Evolutionary conservation across 768 basidiomycete species (phyloP), one percentile per base, ranked within the genome.

Genomic region (Lyophyllum atratum): DNA sequence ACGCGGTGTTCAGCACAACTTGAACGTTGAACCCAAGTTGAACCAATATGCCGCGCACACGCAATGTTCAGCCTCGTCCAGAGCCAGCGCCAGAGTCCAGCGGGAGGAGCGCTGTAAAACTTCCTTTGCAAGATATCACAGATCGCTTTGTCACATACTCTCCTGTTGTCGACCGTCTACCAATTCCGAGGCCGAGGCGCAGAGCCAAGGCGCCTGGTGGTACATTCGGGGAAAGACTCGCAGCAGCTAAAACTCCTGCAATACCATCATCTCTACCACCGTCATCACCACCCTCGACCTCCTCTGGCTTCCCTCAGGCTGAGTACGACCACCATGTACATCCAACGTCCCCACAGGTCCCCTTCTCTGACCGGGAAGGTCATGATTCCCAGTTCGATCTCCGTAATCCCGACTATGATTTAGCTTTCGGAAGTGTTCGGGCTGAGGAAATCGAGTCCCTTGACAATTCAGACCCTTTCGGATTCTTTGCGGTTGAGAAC

Each of bases 401-500:
- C 21, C 42, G 22, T 15, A 47, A 52, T 15, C 14, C 21, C 45
- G 43, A 53, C 44, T 49, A 28, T 28, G 43, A 37, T 48, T 12
- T 39, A 54, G 24, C 44, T 34, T 17, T 49, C 19, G 54, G 44
- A 28, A 50, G 63, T n/a, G 62, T 59, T 1, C 21, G 19, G 15
- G 62, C 61, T 52, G 43, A 17, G n/a, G 68, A 62, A 29, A 54
- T 48, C 49, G 52, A 59, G 33, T 39, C 63, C 5, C 60, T 59
- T 24, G 60, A 65, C 9, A 68, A 61, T 29, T 81, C 81, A 0
- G 84, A 85, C 58, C 84, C 83, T 0, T 85, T 85, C 57, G 84
- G 84, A 0, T 84, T 85, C 59, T 71, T 83, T 29, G 80, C 83
- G 17, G 74, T 82, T 0, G 83, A 85, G 64, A 74, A 73, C 49